Evolutionary conservation across 495 filamentous ascomycete genomes (phyloP), one percentile per base, ranked within the genome.

Genomic region (Delitschia confertaspora): DNA sequence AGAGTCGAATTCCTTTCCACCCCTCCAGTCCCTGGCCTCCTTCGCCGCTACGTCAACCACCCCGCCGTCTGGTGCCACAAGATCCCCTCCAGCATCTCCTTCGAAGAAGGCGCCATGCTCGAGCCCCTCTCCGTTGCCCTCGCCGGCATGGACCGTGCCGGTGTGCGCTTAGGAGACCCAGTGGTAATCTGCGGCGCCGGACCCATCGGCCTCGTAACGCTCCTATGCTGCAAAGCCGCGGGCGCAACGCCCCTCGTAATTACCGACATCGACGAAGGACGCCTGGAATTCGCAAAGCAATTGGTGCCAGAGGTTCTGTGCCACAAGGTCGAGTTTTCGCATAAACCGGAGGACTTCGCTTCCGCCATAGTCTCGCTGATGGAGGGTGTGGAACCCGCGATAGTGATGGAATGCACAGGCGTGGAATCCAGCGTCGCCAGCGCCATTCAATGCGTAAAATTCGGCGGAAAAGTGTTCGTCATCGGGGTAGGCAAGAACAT

Each of bases 401-500:
- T 93, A 23, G 81, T 75, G 16, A 60, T 95, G 58, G 88, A 95
- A 66, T 95, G 88, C 66, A 93, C 88, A 0, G 88, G 88, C 18
- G 85, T 91, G n/a, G 86, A 94, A 68, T 84, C 79, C 65, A 83
- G 78, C 60, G 79, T 95, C 56, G 75, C 76, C 16, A 75, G 85
- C 24, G 84, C 86, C 32, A 88, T 95, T 61, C 86, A 83, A 73
- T 79, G 82, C 23, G 76, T 87, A 52, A 86, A 88, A 62, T 94
- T 93, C 55, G 88, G 87, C 43, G 88, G 88, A 42, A 91, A 88
- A 69, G 88, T 95, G 24, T 93, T 93, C 56, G 79, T 94, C 33
- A 87, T 91, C 51, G 88, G 88, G 19, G 88, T 94, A 2, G 88
- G 88, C 49, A 91, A 83, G 78, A 85, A 85, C 57, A 86, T 93